A percentile compares a stretch with the other conserved stretches of the same genome.
Conservation (phyloP, 371 early-diverging fungal species). For the Actinomortierella ambigua region DNA sequence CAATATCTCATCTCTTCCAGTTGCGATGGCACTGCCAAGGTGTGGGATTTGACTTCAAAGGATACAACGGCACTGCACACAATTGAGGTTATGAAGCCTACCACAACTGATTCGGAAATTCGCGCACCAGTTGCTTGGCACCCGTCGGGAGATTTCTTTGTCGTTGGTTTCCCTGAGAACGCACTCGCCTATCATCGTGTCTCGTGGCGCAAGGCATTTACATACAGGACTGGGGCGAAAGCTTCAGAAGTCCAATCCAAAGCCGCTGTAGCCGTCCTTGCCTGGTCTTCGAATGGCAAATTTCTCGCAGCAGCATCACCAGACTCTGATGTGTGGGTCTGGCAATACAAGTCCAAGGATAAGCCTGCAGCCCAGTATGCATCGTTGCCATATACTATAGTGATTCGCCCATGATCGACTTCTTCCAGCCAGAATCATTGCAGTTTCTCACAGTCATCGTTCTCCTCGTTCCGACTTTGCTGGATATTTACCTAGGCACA, state of each 20-base stretch:
- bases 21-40: conserved; percentile 61
- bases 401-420: no score
- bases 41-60: conserved; percentile 60
- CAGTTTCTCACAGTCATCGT: no score
- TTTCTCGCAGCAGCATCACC: conserved; percentile 23
- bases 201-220: no score
- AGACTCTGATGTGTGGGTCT: conserved; percentile 20
- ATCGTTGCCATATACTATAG: no score
- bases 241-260: no score
- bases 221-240: no score
- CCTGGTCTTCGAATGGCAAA: conserved; percentile 33
- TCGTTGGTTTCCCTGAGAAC: no score
- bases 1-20: conserved; percentile 54
- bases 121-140: no score
- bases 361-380: conserved; percentile 2
- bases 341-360: conserved; percentile 47
- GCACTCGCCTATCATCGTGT: no score
- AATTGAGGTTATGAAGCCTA: conserved; percentile 17
- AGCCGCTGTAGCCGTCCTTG: conserved; percentile 6
- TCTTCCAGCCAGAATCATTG: no score
- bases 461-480: no score
- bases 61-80: conserved; percentile 50
- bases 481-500: conserved; percentile 13
- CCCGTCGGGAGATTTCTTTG: no score
- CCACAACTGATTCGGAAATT: conserved; percentile 2